Evolutionary conservation across 1,139 yeast genomes (phyloP).

Genomic region (Torulaspora pretoriensis): DNA sequence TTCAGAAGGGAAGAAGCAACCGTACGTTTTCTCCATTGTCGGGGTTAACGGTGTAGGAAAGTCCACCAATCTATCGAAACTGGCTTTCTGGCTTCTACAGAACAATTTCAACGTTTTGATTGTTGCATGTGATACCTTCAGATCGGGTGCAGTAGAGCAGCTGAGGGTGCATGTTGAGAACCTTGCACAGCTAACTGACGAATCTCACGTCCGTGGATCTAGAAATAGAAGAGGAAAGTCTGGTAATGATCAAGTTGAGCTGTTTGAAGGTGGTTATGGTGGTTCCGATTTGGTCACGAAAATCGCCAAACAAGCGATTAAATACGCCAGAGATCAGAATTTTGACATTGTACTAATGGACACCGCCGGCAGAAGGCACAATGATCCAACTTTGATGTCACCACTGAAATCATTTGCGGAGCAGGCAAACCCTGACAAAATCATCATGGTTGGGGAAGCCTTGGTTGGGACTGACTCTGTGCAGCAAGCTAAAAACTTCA

Average conservation of each 20-base stretch:
- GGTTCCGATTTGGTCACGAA: constrained; percentile 90
- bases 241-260: constrained; percentile 58
- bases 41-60: constrained; percentile 99
- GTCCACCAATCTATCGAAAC: constrained; percentile 87
- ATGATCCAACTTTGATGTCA: constrained; percentile 92
- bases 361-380: constrained; percentile 97
- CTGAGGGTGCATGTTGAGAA: constrained; percentile 89
- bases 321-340: constrained; percentile 58
- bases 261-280: constrained; percentile 94
- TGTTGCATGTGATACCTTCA: constrained; percentile 96
- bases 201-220: constrained; percentile 35
- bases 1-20: constrained; percentile 42
- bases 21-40: constrained; percentile 92
- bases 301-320: constrained; percentile 91
- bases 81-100: constrained; percentile 93
- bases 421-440: constrained; percentile 92
- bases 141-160: constrained; percentile 98
- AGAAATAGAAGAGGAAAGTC: constrained; percentile 35
- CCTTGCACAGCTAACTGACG: constrained; percentile 57
- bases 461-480: constrained; percentile 96
- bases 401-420: constrained; percentile 93
- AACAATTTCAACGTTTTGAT: constrained; percentile 82
- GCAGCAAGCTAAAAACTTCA: constrained; percentile 89
- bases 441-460: constrained; percentile 98
- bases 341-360: constrained; percentile 90